Evolutionary conservation across 768 basidiomycete genomes (phyloP).

Genomic region (Peribolospora kevripleyi): DNA sequence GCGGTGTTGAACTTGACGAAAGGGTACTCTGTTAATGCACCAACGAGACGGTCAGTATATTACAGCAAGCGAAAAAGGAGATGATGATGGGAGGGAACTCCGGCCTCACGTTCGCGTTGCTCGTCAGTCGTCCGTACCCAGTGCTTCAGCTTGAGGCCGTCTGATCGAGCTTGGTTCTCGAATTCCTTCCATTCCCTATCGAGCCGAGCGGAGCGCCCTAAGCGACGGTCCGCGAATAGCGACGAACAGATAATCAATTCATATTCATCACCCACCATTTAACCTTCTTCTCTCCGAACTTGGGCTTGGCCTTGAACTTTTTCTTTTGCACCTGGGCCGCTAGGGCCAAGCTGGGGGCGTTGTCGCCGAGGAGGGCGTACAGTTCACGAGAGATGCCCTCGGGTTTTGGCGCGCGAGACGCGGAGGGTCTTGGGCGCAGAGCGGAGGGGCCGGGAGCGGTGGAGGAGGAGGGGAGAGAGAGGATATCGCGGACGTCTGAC

Average conservation of each 20-base stretch:
- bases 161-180: slow-evolving; percentile 42
- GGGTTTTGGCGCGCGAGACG: slow-evolving; percentile 34
- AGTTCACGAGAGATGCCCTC: slow-evolving; percentile 70
- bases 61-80: no score
- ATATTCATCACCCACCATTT: slow-evolving; percentile 35
- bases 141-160: slow-evolving; percentile 46
- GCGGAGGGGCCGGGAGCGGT: slow-evolving; percentile 24
- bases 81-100: neutral
- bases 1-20: slow-evolving; percentile 60
- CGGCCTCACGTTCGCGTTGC: neutral
- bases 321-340: slow-evolving; percentile 26
- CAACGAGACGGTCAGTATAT: neutral
- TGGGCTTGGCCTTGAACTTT: slow-evolving; percentile 31
- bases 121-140: slow-evolving; percentile 36
- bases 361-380: slow-evolving; percentile 82
- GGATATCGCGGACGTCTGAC: slow-evolving; percentile 53
- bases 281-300: slow-evolving; percentile 56
- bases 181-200: slow-evolving; percentile 56
- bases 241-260: neutral
- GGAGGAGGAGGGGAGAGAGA: slow-evolving; percentile 30
- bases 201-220: neutral
- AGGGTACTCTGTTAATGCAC: slow-evolving; percentile 25
- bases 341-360: slow-evolving; percentile 58
- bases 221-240: neutral
- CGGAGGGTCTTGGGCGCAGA: slow-evolving; percentile 26